Percentiles rank a stretch among this genome's conserved stretches.
Evolutionary conservation across 768 basidiomycete genomes (phyloP).

Genomic region (Boletus subcaerulescens): DNA sequence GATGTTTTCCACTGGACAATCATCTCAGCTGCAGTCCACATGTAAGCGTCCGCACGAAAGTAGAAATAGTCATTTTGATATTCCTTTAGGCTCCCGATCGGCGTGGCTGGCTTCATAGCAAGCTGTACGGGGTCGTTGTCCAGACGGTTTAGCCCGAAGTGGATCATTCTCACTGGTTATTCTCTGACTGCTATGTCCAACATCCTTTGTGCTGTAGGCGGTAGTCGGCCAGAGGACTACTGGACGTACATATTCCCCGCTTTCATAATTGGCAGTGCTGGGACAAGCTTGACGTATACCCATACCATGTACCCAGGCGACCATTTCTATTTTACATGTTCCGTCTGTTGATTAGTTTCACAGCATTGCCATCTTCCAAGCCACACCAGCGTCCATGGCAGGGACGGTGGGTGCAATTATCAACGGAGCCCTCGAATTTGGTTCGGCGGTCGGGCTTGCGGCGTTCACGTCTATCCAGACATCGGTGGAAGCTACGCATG

Average conservation of each 20-base stretch:
- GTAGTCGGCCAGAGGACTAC: neutral
- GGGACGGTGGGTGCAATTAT: conserved; percentile 59
- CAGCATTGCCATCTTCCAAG: conserved; percentile 51
- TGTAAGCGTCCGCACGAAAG: conserved; percentile 27
- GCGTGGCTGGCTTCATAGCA: conserved; percentile 35
- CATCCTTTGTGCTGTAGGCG: neutral
- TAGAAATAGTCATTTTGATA: neutral
- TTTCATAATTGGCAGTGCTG: neutral
- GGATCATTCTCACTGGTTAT: conserved; percentile 43
- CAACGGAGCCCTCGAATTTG: conserved; percentile 51
- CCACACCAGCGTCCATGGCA: conserved; percentile 45
- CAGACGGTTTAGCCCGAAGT: conserved; percentile 39
- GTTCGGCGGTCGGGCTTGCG: conserved; percentile 51
- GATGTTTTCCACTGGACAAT: conserved; percentile 40
- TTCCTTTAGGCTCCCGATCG: conserved; percentile 38
- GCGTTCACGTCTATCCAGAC: conserved; percentile 47
- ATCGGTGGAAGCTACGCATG: conserved; percentile 36
- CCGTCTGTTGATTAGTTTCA: neutral
- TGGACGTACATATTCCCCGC: neutral
- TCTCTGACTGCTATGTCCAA: conserved; percentile 37
- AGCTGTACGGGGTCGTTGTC: conserved; percentile 40
- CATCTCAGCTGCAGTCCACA: conserved; percentile 38
- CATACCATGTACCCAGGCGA: neutral
- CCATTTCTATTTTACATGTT: neutral
- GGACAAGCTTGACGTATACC: neutral